Conservation (phyloP, 1,284 basidiomycete genomes). For the Ustilago esculenta region DNA sequence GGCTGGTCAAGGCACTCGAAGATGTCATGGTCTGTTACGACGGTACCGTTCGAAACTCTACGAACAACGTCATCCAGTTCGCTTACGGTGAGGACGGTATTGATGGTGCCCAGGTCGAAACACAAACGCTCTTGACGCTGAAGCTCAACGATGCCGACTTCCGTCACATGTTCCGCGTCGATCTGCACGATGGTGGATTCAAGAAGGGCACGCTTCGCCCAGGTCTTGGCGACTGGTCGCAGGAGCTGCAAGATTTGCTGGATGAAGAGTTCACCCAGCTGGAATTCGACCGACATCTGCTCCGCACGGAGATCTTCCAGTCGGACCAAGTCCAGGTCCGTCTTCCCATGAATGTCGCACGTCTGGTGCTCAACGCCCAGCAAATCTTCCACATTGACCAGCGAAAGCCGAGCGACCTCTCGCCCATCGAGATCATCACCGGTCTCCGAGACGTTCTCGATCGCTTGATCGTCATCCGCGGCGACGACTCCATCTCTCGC, state of each 20-base stretch:
- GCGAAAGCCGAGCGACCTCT: slow-evolving; percentile 89
- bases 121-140: slow-evolving; percentile 90
- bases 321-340: slow-evolving; percentile 76
- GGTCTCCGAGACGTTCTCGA: slow-evolving; percentile 71
- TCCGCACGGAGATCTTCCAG: slow-evolving; percentile 84
- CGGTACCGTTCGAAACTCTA: slow-evolving; percentile 94
- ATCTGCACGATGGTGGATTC: slow-evolving; percentile 74
- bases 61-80: slow-evolving; percentile 81
- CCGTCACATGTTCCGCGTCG: slow-evolving; percentile 88
- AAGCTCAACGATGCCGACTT: slow-evolving; percentile 84
- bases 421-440: slow-evolving; percentile 86
- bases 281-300: slow-evolving; percentile 76
- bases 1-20: slow-evolving; percentile 96
- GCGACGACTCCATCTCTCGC: slow-evolving; percentile 73
- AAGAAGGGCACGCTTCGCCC: slow-evolving; percentile 80
- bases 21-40: slow-evolving; percentile 98
- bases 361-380: slow-evolving; percentile 92
- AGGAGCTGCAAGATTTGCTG: slow-evolving; percentile 82
- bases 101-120: slow-evolving; percentile 97
- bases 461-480: slow-evolving; percentile 77
- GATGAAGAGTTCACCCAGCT: slow-evolving; percentile 88
- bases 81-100: slow-evolving; percentile 98
- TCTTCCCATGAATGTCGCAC: slow-evolving; percentile 77
- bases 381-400: slow-evolving; percentile 98
- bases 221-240: slow-evolving; percentile 91